Conservation (phyloP, 116 monocot species). For the Papilionanthe hybrid region DNA sequence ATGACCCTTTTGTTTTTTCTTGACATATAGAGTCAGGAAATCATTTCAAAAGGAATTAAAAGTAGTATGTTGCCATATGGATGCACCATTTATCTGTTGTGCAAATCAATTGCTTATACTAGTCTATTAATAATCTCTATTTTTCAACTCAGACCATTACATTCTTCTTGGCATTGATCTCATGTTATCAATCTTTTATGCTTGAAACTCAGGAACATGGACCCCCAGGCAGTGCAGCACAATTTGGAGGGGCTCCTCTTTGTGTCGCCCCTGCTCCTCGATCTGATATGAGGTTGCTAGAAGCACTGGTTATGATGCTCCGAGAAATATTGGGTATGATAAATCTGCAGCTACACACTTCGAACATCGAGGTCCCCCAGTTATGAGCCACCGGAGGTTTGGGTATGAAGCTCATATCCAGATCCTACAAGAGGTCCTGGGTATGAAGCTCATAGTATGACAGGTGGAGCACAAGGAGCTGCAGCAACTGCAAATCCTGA, state of each 20-base stretch:
- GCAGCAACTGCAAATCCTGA: background rate
- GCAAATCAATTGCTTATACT: too few relatives aligned
- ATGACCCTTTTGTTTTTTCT: too few relatives aligned
- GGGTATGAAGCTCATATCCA: background rate
- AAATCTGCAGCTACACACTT: background rate
- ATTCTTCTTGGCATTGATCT: too few relatives aligned
- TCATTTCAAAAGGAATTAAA: too few relatives aligned
- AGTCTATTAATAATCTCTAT: too few relatives aligned
- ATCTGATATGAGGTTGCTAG: too few relatives aligned
- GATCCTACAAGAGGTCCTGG: too few relatives aligned
- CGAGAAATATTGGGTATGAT: background rate
- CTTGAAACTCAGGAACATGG: background rate
- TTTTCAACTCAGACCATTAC: too few relatives aligned
- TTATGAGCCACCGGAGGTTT: background rate
- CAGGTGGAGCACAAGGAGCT: background rate
- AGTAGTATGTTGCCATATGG: too few relatives aligned
- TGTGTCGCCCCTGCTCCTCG: background rate
- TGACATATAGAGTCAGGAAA: too few relatives aligned
- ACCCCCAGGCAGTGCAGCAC: background rate
- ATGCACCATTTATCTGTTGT: too few relatives aligned
- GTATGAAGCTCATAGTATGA: conserved; percentile 1
- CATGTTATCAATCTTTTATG: background rate
- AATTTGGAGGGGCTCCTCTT: background rate
- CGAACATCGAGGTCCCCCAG: background rate
- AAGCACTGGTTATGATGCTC: background rate